Evolutionary conservation across 331 rosid genomes (phyloP).

Genomic region (Rhamnella rubrinervis): DNA sequence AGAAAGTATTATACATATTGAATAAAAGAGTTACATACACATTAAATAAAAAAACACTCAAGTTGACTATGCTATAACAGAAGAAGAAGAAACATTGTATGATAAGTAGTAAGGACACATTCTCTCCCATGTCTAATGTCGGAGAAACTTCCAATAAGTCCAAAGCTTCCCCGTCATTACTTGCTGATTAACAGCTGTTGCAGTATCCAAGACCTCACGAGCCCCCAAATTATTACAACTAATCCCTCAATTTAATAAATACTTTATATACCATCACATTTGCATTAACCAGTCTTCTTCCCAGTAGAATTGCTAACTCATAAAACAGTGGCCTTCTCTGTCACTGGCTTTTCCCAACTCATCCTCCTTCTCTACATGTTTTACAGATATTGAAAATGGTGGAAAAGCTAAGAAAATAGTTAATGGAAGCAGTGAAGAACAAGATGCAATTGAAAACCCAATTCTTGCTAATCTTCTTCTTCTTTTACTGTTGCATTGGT

Average conservation of each 20-base stretch:
- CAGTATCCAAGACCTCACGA: conserved; percentile 51
- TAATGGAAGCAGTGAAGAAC: conserved; percentile 22
- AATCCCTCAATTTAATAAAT: conserved; percentile 17
- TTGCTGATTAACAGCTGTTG: conserved; percentile 47
- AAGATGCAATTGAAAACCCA: conserved; percentile 43
- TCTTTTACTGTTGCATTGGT: conserved; percentile 41
- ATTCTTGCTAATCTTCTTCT: conserved; percentile 42
- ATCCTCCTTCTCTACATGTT: conserved; percentile 15
- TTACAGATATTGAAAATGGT: conserved; percentile 37
- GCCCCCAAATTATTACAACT: conserved; percentile 24
- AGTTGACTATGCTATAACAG: conserved; percentile 31
- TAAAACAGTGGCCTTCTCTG: conserved; percentile 24
- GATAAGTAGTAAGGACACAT: conserved; percentile 42
- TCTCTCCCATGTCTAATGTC: conserved; percentile 88
- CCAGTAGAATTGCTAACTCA: conserved; percentile 28
- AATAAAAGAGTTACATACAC: neutral
- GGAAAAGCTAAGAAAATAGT: conserved; percentile 35
- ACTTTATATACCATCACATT: conserved; percentile 29
- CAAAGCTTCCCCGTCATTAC: conserved; percentile 59
- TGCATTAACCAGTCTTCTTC: conserved; percentile 39
- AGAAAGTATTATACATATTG: neutral
- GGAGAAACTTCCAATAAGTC: conserved; percentile 69
- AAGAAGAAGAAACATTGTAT: conserved; percentile 36
- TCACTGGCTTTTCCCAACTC: conserved; percentile 2
- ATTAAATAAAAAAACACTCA: conserved; percentile 12